Base-by-base conservation (phyloP, 2,329 filamentous ascomycete genomes). In the Penicillium sp. region DNA sequence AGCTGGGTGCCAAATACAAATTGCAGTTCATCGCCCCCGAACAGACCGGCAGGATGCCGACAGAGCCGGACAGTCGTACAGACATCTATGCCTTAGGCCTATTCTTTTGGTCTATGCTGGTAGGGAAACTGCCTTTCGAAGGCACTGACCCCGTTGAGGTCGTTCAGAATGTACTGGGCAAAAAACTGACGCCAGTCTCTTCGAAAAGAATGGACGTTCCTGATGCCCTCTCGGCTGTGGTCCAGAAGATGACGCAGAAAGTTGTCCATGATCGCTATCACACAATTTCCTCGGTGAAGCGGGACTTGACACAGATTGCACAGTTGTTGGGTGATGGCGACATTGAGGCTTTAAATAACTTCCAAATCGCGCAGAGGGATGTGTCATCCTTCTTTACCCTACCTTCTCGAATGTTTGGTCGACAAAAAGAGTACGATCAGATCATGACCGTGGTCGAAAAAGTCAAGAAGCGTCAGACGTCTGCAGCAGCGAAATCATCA, bases 51-150 rank as follows among this genome's bases (percentile, higher is more conserved):
- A 86, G 92, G 18, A 88, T 96, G 81, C 89, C 91, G 2, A 90
- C 89, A 3, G 92, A 96, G 69, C 92, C 92, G 1, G 92, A 96
- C 71, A 89, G 83, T 39, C 83, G 92, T 36, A 96, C 92, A 14
- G 92, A 97, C 70, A 95, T 96, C 28, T 96, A 96, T 74, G 92
- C 90, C 0, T 76, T 96, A 1, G 92, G 92, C 4, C 86, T 96
- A 35, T 72, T 96, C 1, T 92, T 96, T 69, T 96, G 90, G 87
- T 89, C 83, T 8, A 82, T 95, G 64, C 76, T 95, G 41, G 89
- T 89, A 1, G 90, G 91, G 25, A 83, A 86, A 62, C 83, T 88
- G 3, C 88, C 90, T 0, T 96, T 94, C 59, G 86, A 87, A 31
- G 92, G 90, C 9, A 81, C 84, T 11, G 87, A 85, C 0, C 89